These are phyloP conservation scores for Inonotus hispidus DNA, from an alignment of 1,284 basidiomycete genomes.

Conservation along the genomic window DNA sequence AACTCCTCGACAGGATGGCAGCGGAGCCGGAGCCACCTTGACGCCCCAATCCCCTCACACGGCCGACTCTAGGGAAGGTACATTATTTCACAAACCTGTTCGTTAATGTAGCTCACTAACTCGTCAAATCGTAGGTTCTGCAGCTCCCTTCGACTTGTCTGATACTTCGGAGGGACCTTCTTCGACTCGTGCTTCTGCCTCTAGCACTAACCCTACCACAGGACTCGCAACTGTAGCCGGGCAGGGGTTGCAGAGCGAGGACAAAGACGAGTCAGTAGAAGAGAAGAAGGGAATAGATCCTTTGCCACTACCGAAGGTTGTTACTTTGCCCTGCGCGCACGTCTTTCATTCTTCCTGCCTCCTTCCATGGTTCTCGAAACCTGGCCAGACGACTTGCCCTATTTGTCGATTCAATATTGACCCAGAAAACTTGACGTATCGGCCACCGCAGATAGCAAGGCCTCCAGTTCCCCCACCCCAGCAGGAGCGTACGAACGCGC, in stretches of 20 bases:
- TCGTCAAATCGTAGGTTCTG: neutral
- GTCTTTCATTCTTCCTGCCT: conserved; percentile 74
- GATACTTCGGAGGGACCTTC: conserved; percentile 1
- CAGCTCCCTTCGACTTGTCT: neutral
- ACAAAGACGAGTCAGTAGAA: conserved; percentile 17
- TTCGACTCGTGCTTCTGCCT: neutral
- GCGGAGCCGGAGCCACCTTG: conserved; percentile 16
- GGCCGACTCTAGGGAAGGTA: too few species aligned
- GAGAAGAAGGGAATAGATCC: neutral
- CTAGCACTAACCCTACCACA: neutral
- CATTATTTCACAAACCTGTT: neutral
- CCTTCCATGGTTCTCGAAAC: conserved; percentile 72
- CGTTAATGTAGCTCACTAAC: neutral
- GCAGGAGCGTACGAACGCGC: neutral
- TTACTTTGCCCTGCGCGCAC: conserved; percentile 70
- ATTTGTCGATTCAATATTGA: conserved; percentile 77
- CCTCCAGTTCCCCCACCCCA: conserved; percentile 15
- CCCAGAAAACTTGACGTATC: conserved; percentile 63
- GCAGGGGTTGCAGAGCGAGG: conserved; percentile 23
- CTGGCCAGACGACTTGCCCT: conserved; percentile 72
- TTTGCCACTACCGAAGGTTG: conserved; percentile 35
- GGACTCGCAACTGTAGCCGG: neutral
- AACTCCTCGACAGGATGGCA: conserved; percentile 22
- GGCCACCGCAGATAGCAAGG: conserved; percentile 20
- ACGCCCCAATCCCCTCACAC: neutral